A percentile compares a stretch with the other conserved stretches of the same genome.
These are phyloP conservation scores for Penicillium sclerotiorum DNA, from an alignment of 2,329 filamentous ascomycete genomes.

Conservation along the genomic window DNA sequence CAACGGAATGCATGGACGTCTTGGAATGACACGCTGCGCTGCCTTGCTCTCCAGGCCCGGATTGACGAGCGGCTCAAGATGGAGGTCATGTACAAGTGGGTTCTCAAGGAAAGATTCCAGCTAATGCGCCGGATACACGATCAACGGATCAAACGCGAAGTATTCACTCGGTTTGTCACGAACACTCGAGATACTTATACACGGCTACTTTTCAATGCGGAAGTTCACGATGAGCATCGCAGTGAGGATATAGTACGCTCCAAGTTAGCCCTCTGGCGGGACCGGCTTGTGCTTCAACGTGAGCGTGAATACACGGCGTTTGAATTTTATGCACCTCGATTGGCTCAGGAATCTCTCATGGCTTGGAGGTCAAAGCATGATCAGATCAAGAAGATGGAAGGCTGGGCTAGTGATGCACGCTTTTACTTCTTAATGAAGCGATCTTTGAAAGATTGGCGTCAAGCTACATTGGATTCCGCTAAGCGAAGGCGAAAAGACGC, in stretches of 20 bases:
- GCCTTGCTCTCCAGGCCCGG: slow-evolving; percentile 53
- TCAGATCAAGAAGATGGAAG: slow-evolving; percentile 52
- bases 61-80: slow-evolving; percentile 60
- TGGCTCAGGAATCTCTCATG: slow-evolving; percentile 43
- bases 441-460: slow-evolving; percentile 55
- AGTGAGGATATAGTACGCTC: slow-evolving; percentile 37
- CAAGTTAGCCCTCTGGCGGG: slow-evolving; percentile 41
- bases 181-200: slow-evolving; percentile 42
- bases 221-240: slow-evolving; percentile 36
- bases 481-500: slow-evolving; percentile 58
- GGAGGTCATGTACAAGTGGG: slow-evolving; percentile 64
- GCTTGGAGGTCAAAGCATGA: slow-evolving; percentile 42
- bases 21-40: slow-evolving; percentile 65
- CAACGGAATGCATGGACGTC: slow-evolving; percentile 60
- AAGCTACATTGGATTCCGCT: slow-evolving; percentile 52
- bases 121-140: slow-evolving; percentile 45
- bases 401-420: slow-evolving; percentile 57
- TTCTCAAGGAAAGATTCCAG: slow-evolving; percentile 52
- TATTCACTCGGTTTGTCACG: slow-evolving; percentile 44
- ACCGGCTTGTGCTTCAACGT: slow-evolving; percentile 41
- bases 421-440: slow-evolving; percentile 59
- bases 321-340: slow-evolving; percentile 47
- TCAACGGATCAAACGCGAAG: slow-evolving; percentile 42
- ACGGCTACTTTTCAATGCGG: slow-evolving; percentile 40
- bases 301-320: slow-evolving; percentile 45